Evolutionary conservation across 306 rosid species (phyloP), one percentile per base, ranked within the genome.

Genomic region (Ormosia emarginata): DNA sequence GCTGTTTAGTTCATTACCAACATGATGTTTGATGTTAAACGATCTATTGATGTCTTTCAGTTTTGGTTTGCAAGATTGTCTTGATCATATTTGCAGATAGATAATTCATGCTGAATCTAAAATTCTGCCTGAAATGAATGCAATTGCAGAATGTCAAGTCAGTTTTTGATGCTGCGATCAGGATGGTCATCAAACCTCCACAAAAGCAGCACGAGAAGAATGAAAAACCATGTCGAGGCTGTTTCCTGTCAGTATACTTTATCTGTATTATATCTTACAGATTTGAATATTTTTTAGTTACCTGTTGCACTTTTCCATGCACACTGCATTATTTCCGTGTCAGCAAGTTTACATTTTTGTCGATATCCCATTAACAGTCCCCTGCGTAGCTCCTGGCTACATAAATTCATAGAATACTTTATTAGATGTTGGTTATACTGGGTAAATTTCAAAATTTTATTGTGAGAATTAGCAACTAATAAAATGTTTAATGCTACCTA

Each of bases 161-260:
- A 15, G 94, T 88, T 46, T 95, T 95, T 61, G 99, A 95, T 70
- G 97, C 98, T 34, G 99, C 98, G 8, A 93, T 95, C 79, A 90
- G 82, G 84, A 89, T 93, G 82, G 98, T 95, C 33, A 91, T 95
- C 89, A 93, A 92, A 79, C 99, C 98, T 57, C 91, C 92, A 53
- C 95, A 87, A 83, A 95, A 93, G 86, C 97, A 89, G 56, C 90
- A 87, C 29, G 99, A 95, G 85, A 93, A 93, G 90, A 94, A 88
- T 92, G 88, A 88, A 47, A 90, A 86, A 73, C 77, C 81, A 8
- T 87, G 52, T 37, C 91, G 86, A 3, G 97, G 98, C 81, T 95
- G 99, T 83, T 88, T 93, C 40, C 78, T 90, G 99, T 95, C 7
- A 86, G 97, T 88, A 53, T 65, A 77, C 77, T 83, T 63, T 55